These are phyloP conservation scores for Vigna radiata DNA, from an alignment of 306 rosid species.

Conservation along the genomic window DNA sequence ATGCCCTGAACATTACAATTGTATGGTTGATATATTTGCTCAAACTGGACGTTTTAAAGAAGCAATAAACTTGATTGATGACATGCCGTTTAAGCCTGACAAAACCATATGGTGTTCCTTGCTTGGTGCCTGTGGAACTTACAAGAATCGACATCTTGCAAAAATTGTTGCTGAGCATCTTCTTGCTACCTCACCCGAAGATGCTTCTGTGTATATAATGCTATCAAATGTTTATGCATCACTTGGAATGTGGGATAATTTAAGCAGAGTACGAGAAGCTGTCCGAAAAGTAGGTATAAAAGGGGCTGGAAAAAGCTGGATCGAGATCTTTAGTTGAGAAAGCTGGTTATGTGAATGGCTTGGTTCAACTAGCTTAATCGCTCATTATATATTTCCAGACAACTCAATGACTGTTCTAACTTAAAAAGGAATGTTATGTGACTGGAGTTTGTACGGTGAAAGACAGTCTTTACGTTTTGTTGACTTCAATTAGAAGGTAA, in stretches of 20 bases:
- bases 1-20: constrained; percentile 71
- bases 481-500: constrained; percentile 35
- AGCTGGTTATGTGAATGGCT: constrained; percentile 39
- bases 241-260: constrained; percentile 79
- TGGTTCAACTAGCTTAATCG: constrained; percentile 29
- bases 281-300: constrained; percentile 61
- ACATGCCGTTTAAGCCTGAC: constrained; percentile 79
- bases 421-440: neutral
- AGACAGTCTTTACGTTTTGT: constrained; percentile 33
- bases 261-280: constrained; percentile 68
- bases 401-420: constrained; percentile 18
- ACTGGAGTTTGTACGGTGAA: constrained; percentile 38
- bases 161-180: constrained; percentile 62
- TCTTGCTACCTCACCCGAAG: constrained; percentile 64
- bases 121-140: constrained; percentile 75
- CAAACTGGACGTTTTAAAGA: constrained; percentile 72
- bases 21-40: constrained; percentile 89
- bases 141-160: constrained; percentile 66
- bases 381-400: constrained; percentile 19
- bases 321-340: constrained; percentile 68
- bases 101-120: constrained; percentile 75
- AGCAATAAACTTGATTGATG: constrained; percentile 60
- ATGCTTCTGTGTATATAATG: constrained; percentile 73
- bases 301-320: constrained; percentile 90
- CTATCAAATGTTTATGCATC: constrained; percentile 79